Percentiles rank a stretch among this genome's conserved stretches.
Evolutionary conservation across 176 grass and related monocot genomes (phyloP).

Genomic region (Carex littledalei): DNA sequence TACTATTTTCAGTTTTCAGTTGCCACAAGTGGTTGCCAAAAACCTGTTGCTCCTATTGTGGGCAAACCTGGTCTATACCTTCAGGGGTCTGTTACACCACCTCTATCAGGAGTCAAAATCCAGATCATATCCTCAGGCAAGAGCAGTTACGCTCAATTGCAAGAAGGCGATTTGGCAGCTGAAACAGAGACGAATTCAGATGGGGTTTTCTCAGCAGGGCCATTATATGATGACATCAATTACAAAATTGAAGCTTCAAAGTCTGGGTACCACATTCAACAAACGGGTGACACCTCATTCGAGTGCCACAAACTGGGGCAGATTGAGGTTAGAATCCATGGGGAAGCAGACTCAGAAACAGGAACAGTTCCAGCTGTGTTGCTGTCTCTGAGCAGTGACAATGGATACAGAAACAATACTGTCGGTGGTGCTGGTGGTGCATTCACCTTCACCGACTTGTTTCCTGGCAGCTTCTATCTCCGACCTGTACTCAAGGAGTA

Average conservation of each 20-base stretch:
- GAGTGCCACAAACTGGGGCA: conserved; percentile 85
- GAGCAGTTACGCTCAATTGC: conserved; percentile 52
- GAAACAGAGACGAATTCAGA: conserved; percentile 69
- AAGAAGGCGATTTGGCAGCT: conserved; percentile 67
- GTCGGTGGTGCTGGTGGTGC: conserved; percentile 63
- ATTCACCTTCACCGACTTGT: conserved; percentile 82
- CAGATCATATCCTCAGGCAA: conserved; percentile 56
- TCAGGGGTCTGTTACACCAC: conserved; percentile 75
- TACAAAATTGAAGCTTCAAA: conserved; percentile 86
- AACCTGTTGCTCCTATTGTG: conserved; percentile 46
- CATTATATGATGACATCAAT: conserved; percentile 79
- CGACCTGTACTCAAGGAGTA: conserved; percentile 96
- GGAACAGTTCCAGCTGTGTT: conserved; percentile 74
- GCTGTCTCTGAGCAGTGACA: conserved; percentile 88
- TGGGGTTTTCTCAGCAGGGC: conserved; percentile 74
- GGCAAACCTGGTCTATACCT: conserved; percentile 80
- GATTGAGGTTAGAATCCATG: conserved; percentile 52
- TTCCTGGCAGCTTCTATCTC: conserved; percentile 93
- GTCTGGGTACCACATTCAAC: conserved; percentile 75
- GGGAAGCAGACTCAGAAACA: conserved; percentile 43
- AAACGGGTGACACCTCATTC: conserved; percentile 61
- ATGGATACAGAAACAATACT: conserved; percentile 96
- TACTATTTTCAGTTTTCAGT: conserved; percentile 58
- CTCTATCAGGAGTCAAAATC: conserved; percentile 67
- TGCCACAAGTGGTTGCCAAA: conserved; percentile 65